phyloP scores from a whole-genome alignment of 768 basidiomycete species.

The Auricularia heimuer region DNA sequence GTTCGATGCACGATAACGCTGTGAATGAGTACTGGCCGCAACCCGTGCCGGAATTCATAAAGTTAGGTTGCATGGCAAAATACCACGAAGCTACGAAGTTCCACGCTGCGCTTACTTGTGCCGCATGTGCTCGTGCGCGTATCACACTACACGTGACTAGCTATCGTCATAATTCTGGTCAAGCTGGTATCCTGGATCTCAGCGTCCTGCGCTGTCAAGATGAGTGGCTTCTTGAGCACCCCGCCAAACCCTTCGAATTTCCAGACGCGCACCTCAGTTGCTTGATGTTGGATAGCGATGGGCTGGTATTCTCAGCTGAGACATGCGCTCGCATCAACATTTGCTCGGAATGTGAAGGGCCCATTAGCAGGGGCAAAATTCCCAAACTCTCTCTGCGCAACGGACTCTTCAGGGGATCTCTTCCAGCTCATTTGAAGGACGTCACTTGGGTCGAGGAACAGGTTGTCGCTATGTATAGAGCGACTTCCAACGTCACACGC shows the following conservation, averaged over 20 bases:
- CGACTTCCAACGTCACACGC: conserved; percentile 19
- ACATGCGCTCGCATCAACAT: neutral
- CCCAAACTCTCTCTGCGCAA: conserved; percentile 17
- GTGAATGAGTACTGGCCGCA: too few relatives aligned
- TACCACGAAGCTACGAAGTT: too few relatives aligned
- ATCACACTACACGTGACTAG: too few relatives aligned
- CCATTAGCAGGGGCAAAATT: neutral
- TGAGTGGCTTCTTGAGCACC: neutral
- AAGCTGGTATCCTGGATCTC: neutral
- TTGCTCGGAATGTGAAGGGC: neutral
- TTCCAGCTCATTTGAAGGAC: conserved; percentile 16
- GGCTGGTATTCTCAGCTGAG: neutral
- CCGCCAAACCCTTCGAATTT: neutral
- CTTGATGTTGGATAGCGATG: neutral
- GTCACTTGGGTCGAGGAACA: conserved; percentile 24
- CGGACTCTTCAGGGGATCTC: conserved; percentile 14
- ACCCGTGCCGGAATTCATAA: too few relatives aligned
- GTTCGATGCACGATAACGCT: too few relatives aligned
- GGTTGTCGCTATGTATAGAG: conserved; percentile 19
- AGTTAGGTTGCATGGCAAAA: too few relatives aligned
- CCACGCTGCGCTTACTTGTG: too few relatives aligned
- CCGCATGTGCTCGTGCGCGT: too few relatives aligned
- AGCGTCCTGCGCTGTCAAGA: neutral
- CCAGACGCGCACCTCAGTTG: neutral
- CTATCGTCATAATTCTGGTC: too few relatives aligned